Conservation (phyloP, 1,284 basidiomycete species). For the Boletus smithii region DNA sequence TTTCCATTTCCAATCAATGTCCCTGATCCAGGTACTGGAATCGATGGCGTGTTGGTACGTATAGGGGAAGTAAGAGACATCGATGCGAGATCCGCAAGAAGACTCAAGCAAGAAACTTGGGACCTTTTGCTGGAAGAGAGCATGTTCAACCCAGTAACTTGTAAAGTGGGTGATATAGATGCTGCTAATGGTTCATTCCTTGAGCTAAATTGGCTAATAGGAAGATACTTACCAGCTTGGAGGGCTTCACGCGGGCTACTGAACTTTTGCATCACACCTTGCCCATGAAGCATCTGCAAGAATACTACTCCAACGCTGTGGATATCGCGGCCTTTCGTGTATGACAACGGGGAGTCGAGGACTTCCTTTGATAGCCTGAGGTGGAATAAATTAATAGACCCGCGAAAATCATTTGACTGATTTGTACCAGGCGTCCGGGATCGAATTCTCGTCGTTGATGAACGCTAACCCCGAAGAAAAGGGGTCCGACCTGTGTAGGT, state of each 20-base stretch:
- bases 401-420: neutral
- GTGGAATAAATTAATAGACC: neutral
- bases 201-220: neutral
- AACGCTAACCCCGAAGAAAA: slow-evolving; percentile 46
- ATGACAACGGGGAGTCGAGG: slow-evolving; percentile 64
- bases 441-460: slow-evolving; percentile 39
- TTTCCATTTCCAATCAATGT: slow-evolving; percentile 44
- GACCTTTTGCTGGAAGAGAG: slow-evolving; percentile 54
- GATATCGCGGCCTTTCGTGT: slow-evolving; percentile 69
- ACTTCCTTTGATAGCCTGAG: slow-evolving; percentile 64
- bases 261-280: slow-evolving; percentile 54
- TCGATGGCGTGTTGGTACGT: slow-evolving; percentile 23
- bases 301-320: slow-evolving; percentile 71
- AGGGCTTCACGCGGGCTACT: slow-evolving; percentile 45
- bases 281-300: slow-evolving; percentile 72
- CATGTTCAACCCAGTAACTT: slow-evolving; percentile 54
- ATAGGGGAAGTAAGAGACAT: slow-evolving; percentile 18
- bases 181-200: slow-evolving; percentile 36
- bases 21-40: slow-evolving; percentile 17
- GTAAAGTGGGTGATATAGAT: slow-evolving; percentile 47
- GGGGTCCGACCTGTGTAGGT: slow-evolving; percentile 71
- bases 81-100: slow-evolving; percentile 40
- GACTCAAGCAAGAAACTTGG: slow-evolving; percentile 47
- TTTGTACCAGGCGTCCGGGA: slow-evolving; percentile 60
- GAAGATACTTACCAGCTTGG: slow-evolving; percentile 38